These are phyloP conservation scores for Brachypodium distachyon DNA, from an alignment of 202 grass and related monocot genomes.

Conservation along the genomic window DNA sequence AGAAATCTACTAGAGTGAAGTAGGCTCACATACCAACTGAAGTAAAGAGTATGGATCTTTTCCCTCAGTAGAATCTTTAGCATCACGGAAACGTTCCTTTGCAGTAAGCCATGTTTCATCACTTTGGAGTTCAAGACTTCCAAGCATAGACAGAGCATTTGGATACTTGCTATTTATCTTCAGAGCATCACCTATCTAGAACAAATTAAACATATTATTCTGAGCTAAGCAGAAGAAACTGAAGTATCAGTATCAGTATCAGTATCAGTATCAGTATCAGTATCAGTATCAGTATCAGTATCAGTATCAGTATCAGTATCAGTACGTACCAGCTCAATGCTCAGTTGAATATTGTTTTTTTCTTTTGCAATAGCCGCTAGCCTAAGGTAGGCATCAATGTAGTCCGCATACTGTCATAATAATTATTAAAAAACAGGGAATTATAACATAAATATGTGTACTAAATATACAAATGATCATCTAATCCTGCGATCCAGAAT, in stretches of 20 bases:
- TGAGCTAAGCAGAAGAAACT: constrained; percentile 1
- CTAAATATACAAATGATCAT: background rate
- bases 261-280: background rate
- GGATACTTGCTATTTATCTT: constrained; percentile 89
- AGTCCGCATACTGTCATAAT: constrained; percentile 58
- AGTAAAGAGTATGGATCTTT: constrained; percentile 90
- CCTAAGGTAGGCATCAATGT: constrained; percentile 91
- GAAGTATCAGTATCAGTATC: background rate
- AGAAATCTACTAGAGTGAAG: constrained; percentile 7
- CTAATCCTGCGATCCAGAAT: background rate
- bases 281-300: background rate
- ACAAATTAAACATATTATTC: constrained; percentile 21
- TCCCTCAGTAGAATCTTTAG: constrained; percentile 78
- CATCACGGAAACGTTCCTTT: constrained; percentile 80
- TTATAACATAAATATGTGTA: constrained; percentile 6
- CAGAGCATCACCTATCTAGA: constrained; percentile 77
- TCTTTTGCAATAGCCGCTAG: constrained; percentile 78
- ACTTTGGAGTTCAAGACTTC: constrained; percentile 71
- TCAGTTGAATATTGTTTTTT: constrained; percentile 68
- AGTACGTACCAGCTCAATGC: constrained; percentile 73
- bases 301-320: background rate
- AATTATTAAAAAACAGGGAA: background rate
- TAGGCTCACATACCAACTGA: constrained; percentile 51
- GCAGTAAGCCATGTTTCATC: constrained; percentile 86
- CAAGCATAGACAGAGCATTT: constrained; percentile 87